These are phyloP conservation scores for Ceratocystis variospora DNA, from an alignment of 2,329 filamentous ascomycete genomes.

Conservation along the genomic window DNA sequence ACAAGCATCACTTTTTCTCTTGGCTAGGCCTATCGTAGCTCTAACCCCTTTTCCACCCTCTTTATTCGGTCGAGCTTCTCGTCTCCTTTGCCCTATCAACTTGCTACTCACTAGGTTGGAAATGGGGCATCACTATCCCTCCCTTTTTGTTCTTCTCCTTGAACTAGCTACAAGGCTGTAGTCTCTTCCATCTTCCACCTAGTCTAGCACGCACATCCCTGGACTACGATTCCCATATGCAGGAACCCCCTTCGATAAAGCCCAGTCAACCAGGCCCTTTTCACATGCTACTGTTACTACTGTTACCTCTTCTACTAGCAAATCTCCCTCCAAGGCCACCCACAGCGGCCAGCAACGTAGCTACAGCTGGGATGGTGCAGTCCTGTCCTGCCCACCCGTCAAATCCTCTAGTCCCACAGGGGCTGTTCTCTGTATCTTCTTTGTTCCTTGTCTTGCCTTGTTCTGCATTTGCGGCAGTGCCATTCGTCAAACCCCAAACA, in stretches of 20 bases:
- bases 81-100: neutral
- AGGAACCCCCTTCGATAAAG: no score
- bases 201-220: neutral
- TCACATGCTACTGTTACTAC: neutral
- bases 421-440: neutral
- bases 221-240: no score
- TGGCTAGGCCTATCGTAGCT: neutral
- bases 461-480: neutral
- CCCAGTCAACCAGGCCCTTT: neutral
- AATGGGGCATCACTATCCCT: no score
- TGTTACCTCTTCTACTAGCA: no score
- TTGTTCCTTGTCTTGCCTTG: neutral
- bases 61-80: neutral
- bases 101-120: no score
- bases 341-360: neutral
- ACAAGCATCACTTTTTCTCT: neutral
- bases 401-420: slow-evolving; percentile 1
- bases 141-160: no score
- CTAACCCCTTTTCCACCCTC: neutral
- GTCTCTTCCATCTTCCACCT: neutral
- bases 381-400: slow-evolving; percentile 1
- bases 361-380: neutral
- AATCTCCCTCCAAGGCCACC: no score
- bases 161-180: no score
- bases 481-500: neutral